Evolutionary conservation across 371 early-diverging fungal species (phyloP), one percentile per base, ranked within the genome.

Genomic region (Fennellomyces sp.): DNA sequence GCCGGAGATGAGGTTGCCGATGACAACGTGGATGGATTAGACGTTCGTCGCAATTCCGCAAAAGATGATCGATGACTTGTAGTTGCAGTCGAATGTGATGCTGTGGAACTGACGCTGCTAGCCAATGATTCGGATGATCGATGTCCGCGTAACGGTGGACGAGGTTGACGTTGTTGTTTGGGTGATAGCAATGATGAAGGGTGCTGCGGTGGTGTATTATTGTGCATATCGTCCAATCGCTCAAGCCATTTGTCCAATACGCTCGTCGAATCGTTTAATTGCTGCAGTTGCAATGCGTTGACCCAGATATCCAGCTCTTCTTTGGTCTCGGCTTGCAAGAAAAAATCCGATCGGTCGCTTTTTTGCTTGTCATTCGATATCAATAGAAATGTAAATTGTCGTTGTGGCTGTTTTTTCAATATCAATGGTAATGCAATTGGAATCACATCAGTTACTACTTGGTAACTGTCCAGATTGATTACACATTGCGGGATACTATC

Each of bases 241-340:
- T 71, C 68, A 2, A 78, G 56, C 78, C 78, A 78, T 48, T 78
- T 78, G 19, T 78, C 78, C 13, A 78, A 64, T 1, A 78, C 75
- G 41, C 73, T 78, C 19, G 42, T 55, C 4, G 69, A 63, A 21
- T 68, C 62, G n/a, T 35, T 33, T 2, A 45, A n/a, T 23, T 70
- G 57, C 19, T 69, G 57, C 36, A 49, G 27, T 23, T 72, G 59
- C 38, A 78, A 36, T 12, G 49, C 49, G 4, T 62, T 52, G 23
- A 72, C 57, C 78, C 78, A 78, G 2, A 31, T 19, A 36, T 54
- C 29, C 49, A 66, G 48, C 17, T 72, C 69, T 19, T 69, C 55
- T 25, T 60, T 52, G 12, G 47, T 55, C 30, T 61, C 64, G 25
- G 78, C 71, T 53, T 78, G 78, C 19, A 78, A 35, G 17, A 62